Base-by-base conservation (phyloP, 495 filamentous ascomycete species). In the Neurospora tetrasperma region DNA sequence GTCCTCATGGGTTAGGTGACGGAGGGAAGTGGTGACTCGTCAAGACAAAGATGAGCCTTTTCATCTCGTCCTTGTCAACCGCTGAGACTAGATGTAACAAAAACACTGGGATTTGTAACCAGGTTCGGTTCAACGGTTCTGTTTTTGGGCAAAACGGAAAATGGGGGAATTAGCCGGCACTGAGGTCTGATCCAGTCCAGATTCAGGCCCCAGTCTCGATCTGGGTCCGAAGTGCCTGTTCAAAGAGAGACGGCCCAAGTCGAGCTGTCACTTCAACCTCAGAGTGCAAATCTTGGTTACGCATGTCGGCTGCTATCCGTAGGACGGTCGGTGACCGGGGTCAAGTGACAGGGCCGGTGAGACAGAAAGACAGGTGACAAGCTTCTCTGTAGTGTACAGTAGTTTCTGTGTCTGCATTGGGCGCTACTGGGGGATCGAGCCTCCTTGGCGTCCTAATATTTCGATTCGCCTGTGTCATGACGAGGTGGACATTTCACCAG, bases 261-360 rank as follows among this genome's bases (percentile, higher is more conserved):
- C 54, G 54, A 62, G 54, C 54, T 35, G 54, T 62, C 54, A 62
- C 54, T 23, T 66, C 73, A 72, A 78, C 78, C 78, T 71, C 48
- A 71, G 14, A 75, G 20, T 42, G 41, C 74, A 72, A 78, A 80
- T 80, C 79, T 80, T 80, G 79, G 79, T 80, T 80, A 71, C 31
- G 74, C 76, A 76, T 78, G 78, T 74, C 54, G 54, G 54, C 27
- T 35, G 73, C 72, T 54, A 74, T 44, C 71, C 75, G 70, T 73
- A 42, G 73, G 69, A 73, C 72, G 72, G 77, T 72, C 69, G 71
- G 70, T 62, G 54, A 62, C 54, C 54, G 54, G 54, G 27, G 54
- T 16, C 16, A 14, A 62, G 11, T 27, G 54, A 62, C 27, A 62
- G 54, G 54, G 54, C 23, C 54, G 54, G 54, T 4, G 54, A 62